phyloP scores from a whole-genome alignment of 1,139 yeast genomes.

The Maudiozyma humilis region DNA sequence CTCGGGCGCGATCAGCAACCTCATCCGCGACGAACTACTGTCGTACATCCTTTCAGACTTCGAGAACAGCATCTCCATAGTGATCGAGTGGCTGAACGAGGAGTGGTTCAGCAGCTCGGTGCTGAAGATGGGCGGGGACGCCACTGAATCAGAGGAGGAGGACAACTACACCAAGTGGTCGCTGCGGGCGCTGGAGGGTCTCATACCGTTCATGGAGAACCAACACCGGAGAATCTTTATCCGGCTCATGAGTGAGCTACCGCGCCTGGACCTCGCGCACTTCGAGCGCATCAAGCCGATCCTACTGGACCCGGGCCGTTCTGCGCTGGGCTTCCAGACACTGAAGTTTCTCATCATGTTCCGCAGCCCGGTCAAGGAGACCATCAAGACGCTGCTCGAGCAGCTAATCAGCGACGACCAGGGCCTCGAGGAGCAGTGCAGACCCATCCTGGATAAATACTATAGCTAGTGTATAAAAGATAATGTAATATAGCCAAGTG shows the following conservation, averaged over 20 bases:
- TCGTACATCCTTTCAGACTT: conserved; percentile 69
- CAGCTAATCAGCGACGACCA: conserved; percentile 47
- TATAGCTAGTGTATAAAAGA: no score
- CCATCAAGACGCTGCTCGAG: conserved; percentile 57
- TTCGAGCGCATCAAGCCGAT: conserved; percentile 61
- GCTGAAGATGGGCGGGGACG: conserved; percentile 8
- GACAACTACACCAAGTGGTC: conserved; percentile 63
- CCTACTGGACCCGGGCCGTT: conserved; percentile 79
- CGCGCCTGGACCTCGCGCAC: conserved; percentile 55
- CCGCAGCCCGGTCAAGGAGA: conserved; percentile 71
- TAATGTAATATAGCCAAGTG: no score
- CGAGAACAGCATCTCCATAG: conserved; percentile 60
- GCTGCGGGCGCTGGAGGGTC: conserved; percentile 60
- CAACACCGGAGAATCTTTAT: conserved; percentile 73
- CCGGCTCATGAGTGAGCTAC: conserved; percentile 77
- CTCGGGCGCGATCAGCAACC: conserved; percentile 39
- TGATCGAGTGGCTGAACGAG: conserved; percentile 92
- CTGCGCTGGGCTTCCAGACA: conserved; percentile 71
- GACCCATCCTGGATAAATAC: conserved; percentile 45
- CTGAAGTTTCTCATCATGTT: conserved; percentile 78
- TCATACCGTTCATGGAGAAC: conserved; percentile 77
- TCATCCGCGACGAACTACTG: conserved; percentile 62
- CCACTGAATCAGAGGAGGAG: conserved; percentile 16
- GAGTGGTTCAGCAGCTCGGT: conserved; percentile 74
- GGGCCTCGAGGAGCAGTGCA: conserved; percentile 49